Conservation (phyloP, 176 grass and related monocot genomes). For the Musa schizocarpa region DNA sequence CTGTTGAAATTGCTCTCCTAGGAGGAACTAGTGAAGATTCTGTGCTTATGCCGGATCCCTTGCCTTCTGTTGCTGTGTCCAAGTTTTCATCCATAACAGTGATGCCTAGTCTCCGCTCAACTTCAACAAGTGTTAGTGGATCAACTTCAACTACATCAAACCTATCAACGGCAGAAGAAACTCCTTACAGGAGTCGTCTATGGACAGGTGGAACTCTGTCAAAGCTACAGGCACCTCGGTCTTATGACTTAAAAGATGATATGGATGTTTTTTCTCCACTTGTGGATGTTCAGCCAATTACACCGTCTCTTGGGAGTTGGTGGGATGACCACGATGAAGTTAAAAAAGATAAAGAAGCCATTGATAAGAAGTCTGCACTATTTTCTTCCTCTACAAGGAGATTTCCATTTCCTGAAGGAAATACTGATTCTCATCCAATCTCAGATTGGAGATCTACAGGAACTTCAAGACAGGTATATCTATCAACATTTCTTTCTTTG, state of each 20-base stretch:
- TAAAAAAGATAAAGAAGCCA: constrained; percentile 54
- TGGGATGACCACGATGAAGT: constrained; percentile 77
- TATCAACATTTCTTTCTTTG: constrained; percentile 1
- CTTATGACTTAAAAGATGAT: constrained; percentile 82
- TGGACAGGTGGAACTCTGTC: constrained; percentile 45
- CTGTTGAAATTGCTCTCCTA: constrained; percentile 86
- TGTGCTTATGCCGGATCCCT: constrained; percentile 94
- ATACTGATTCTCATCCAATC: constrained; percentile 50
- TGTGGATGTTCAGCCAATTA: constrained; percentile 93
- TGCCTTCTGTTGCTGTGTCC: constrained; percentile 52
- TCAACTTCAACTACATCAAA: constrained; percentile 31
- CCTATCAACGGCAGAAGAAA: constrained; percentile 40
- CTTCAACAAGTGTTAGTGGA: constrained; percentile 33
- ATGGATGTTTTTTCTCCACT: constrained; percentile 99
- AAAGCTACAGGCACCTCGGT: constrained; percentile 50
- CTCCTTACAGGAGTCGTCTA: constrained; percentile 36
- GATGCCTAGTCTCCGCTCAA: constrained; percentile 47
- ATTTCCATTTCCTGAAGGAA: constrained; percentile 49
- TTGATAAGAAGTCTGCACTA: constrained; percentile 43
- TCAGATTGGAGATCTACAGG: constrained; percentile 63
- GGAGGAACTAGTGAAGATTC: constrained; percentile 77
- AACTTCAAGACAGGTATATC: constrained; percentile 57
- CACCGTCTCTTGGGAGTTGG: constrained; percentile 63
- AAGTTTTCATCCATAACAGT: constrained; percentile 39
- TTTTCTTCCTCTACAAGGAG: constrained; percentile 43